Base-by-base conservation (phyloP, 2,329 filamentous ascomycete genomes). In the Ceratocystis alfenasii region DNA sequence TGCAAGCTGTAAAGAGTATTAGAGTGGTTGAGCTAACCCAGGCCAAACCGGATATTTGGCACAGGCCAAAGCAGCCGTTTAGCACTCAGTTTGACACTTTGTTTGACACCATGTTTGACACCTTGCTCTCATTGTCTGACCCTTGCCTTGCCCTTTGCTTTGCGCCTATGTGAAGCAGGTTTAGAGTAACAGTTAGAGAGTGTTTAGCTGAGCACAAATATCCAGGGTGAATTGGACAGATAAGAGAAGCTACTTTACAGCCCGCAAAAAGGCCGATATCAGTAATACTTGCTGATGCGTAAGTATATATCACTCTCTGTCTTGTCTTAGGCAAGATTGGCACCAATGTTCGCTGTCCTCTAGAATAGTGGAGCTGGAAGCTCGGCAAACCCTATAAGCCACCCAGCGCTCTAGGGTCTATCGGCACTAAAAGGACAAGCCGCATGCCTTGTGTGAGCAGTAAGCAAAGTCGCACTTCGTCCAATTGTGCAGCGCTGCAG, bases 31-130 rank as follows among this genome's bases (percentile, higher is more conserved):
- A 41, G 36, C 36, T 41, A 41, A 1, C 12, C 10, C 10, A 15
- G 36, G 36, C 36, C 22, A 53, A 53, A 8, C n/a, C 48, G 48
- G 7, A n/a, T 6, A 53, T n/a, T 59, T 59, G 55, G 28, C 55
- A 59, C 30, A 36, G 28, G 55, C 55, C 55, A n/a, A 30, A n/a
- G 17, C 55, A 15, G 10, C 7, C 30, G 28, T 36, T 59, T 59
- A 30, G 28, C 17, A 36, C 55, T n/a, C 28, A 17, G 55, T 59
- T 59, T 59, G 55, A 36, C 55, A 59, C 55, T 59, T 59, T 17
- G 55, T 36, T 36, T 59, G 55, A 30, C 53, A 28, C 53, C 12
- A 22, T 20, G 20, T 28, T 25, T 55, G 20, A 59, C 55, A 59
- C 55, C 48, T 25, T 2, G 48, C 17, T 53, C 48, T 12, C 4